phyloP scores from a whole-genome alignment of 805 yeast genomes.

The Wickerhamiella occidentalis region DNA sequence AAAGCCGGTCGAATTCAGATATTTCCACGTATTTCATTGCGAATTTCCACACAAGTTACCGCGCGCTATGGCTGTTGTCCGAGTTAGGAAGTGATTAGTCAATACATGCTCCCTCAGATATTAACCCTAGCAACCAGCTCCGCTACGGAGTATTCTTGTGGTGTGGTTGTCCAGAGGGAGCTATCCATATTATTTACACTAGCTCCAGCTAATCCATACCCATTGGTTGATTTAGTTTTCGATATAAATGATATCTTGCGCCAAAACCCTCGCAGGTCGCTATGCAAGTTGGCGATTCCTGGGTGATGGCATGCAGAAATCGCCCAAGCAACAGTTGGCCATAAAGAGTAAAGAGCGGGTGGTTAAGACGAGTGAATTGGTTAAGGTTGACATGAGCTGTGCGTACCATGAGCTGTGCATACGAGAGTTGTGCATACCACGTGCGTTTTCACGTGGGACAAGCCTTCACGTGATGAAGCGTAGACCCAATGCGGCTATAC shows the following conservation, averaged over 20 bases:
- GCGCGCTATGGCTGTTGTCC: neutral
- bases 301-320: neutral
- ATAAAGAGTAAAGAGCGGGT: too few relatives aligned
- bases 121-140: conserved; percentile 3
- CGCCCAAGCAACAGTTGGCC: neutral
- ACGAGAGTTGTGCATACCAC: neutral
- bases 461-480: too few relatives aligned
- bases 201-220: too few relatives aligned
- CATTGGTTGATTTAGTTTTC: neutral
- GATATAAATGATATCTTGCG: too few relatives aligned
- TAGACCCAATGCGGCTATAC: too few relatives aligned
- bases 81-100: conserved; percentile 5
- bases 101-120: neutral
- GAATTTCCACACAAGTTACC: neutral
- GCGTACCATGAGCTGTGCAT: too few relatives aligned
- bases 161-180: too few relatives aligned
- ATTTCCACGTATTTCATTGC: conserved; percentile 69
- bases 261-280: neutral
- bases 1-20: conserved; percentile 81
- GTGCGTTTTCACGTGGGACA: neutral
- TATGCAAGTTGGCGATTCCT: neutral
- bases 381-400: too few relatives aligned
- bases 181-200: too few relatives aligned
- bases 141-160: too few relatives aligned
- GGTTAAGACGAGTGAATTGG: too few relatives aligned